A percentile compares a stretch with the other conserved stretches of the same genome.
These are phyloP conservation scores for Vaccinium vitisidaea DNA, from an alignment of 148 eudicot genomes.

Conservation along the genomic window DNA sequence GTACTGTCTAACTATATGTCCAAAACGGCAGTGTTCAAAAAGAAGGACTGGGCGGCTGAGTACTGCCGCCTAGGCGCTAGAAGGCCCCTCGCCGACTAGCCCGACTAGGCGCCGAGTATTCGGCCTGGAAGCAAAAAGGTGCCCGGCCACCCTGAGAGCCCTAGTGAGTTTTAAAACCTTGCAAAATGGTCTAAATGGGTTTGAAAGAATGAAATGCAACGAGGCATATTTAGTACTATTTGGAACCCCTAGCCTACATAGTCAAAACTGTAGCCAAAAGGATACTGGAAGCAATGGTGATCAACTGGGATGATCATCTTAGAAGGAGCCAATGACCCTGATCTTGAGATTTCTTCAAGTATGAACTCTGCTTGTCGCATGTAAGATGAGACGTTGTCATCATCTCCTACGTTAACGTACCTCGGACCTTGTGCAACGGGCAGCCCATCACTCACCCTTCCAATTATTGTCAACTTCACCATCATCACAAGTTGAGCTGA, in stretches of 20 bases:
- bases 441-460: constrained; percentile 54
- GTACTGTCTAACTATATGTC: too few species aligned
- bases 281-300: constrained; percentile 50
- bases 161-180: too few species aligned
- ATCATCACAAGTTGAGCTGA: constrained; percentile 10
- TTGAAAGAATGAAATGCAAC: too few species aligned
- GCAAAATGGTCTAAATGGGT: too few species aligned
- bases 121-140: too few species aligned
- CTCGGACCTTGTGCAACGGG: constrained; percentile 51
- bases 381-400: constrained; percentile 27
- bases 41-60: too few species aligned
- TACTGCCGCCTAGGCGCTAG: too few species aligned
- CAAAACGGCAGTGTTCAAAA: too few species aligned
- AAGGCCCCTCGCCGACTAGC: too few species aligned
- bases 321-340: constrained; percentile 29
- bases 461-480: constrained; percentile 52
- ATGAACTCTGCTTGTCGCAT: constrained; percentile 50
- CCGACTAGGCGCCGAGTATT: too few species aligned
- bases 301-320: constrained; percentile 38
- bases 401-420: constrained; percentile 29
- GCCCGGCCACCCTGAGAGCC: too few species aligned
- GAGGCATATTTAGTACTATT: too few species aligned
- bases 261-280: not conserved
- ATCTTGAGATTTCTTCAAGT: constrained; percentile 44
- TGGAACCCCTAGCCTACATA: not conserved